Conservation (phyloP, 1,139 yeast species). For the Pichia sp. region DNA sequence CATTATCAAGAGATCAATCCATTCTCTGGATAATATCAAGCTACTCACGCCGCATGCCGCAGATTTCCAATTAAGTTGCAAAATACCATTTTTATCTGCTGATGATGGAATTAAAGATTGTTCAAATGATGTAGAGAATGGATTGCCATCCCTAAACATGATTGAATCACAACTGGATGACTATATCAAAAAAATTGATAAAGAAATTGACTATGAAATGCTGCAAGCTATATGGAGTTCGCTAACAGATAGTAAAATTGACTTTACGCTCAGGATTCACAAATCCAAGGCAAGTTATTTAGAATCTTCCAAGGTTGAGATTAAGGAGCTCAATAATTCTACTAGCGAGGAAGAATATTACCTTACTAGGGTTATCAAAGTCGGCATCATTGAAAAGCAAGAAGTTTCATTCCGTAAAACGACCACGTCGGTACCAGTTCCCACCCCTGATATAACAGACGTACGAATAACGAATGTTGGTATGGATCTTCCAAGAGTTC, state of each 20-base stretch:
- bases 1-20: conserved; percentile 18
- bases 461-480: conserved; percentile 1
- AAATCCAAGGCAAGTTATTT: conserved; percentile 20
- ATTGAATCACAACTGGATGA: conserved; percentile 14
- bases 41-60: conserved; percentile 7
- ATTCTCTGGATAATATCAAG: conserved; percentile 19
- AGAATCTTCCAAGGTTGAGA: conserved; percentile 13
- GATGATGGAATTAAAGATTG: not conserved
- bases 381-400: conserved; percentile 26
- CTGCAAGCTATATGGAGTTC: conserved; percentile 13
- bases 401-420: conserved; percentile 13
- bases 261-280: conserved; percentile 21
- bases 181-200: conserved; percentile 3
- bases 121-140: not conserved
- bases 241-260: conserved; percentile 13
- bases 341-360: conserved; percentile 19
- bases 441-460: conserved; percentile 4
- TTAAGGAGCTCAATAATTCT: conserved; percentile 11
- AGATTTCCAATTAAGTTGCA: conserved; percentile 11
- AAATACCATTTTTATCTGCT: conserved; percentile 23
- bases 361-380: conserved; percentile 25
- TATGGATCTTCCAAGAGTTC: not conserved
- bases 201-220: conserved; percentile 13
- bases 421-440: conserved; percentile 10
- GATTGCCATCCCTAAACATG: conserved; percentile 13